Base-by-base conservation (phyloP, 148 eudicot genomes). In the Diospyros lotus region DNA sequence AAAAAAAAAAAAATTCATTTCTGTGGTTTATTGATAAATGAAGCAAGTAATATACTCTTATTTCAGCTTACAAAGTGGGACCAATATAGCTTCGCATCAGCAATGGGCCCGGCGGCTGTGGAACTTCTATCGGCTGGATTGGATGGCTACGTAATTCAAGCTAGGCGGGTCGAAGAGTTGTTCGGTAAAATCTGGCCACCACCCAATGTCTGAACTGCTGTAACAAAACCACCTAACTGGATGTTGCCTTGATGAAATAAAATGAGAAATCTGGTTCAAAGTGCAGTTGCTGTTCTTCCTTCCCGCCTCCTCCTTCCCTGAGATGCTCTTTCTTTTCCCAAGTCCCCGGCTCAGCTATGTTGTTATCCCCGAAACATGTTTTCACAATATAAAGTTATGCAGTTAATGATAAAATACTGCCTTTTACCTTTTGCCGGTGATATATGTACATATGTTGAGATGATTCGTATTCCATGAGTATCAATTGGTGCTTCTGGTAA, bases 121-220 rank as follows among this genome's bases (percentile, higher is more conserved):
- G 97, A 92, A 80, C 98, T 94, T 79, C 89, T 94, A 18, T 53
- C 88, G 73, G 78, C 86, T 69, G 98, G 98, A 68, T 72, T 94
- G 80, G 94, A 92, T 18, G 92, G 98, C 4, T 89, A 94, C 76
- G 77, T 80, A 51, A 85, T 75, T 73, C 96, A 94, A 88, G 81
- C 94, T 10, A 87, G 78, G 79, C 84, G 89, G 75, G 96, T 94
- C 0, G 98, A 94, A 75, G 96, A 90, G 70, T 80, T 90, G 13
- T 92, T 94, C 52, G 96, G 90, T 18, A 94, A 94, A 79, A 92
- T 94, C 15, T 94, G 98, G 98, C 98, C 98, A 46, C 98, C 98
- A 14, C 98, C 98, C 28, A 94, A 94, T 73, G 97, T 94, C 68
- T 92, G 70, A 85, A 72, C 70, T 15, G 15, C n/a, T 72, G 48